These are phyloP conservation scores for Pythium monospermum DNA, from an alignment of 352 stramenopile genomes.

Conservation along the genomic window DNA sequence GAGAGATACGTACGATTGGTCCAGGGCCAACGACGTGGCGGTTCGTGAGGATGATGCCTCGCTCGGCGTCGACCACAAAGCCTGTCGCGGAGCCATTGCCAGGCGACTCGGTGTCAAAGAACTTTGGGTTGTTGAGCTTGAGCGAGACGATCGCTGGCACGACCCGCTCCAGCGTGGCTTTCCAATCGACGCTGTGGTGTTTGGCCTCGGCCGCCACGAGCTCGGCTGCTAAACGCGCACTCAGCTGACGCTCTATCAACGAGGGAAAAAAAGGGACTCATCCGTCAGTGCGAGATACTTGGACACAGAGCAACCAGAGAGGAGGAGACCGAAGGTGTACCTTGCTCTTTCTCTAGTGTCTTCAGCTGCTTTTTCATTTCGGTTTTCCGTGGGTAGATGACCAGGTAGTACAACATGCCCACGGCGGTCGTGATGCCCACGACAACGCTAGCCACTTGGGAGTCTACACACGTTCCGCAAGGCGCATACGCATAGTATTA, in stretches of 20 bases:
- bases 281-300: no score
- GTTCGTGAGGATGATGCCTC: slow-evolving; percentile 92
- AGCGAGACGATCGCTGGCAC: slow-evolving; percentile 83
- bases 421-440: slow-evolving; percentile 23
- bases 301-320: no score
- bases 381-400: slow-evolving; percentile 47
- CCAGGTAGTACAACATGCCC: slow-evolving; percentile 45
- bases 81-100: slow-evolving; percentile 88
- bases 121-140: slow-evolving; percentile 88
- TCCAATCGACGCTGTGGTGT: slow-evolving; percentile 73
- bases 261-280: no score
- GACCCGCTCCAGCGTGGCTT: slow-evolving; percentile 77
- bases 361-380: slow-evolving; percentile 47
- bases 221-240: slow-evolving; percentile 53
- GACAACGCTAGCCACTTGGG: slow-evolving; percentile 10
- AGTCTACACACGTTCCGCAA: no score
- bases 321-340: no score
- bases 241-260: slow-evolving; percentile 53
- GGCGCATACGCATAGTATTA: not conserved
- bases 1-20: slow-evolving; percentile 58
- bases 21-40: slow-evolving; percentile 87
- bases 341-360: slow-evolving; percentile 57
- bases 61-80: slow-evolving; percentile 90
- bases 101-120: slow-evolving; percentile 87
- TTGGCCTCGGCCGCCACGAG: slow-evolving; percentile 62